phyloP scores from a whole-genome alignment of 768 basidiomycete genomes.

The Nidularia pulvinata region DNA sequence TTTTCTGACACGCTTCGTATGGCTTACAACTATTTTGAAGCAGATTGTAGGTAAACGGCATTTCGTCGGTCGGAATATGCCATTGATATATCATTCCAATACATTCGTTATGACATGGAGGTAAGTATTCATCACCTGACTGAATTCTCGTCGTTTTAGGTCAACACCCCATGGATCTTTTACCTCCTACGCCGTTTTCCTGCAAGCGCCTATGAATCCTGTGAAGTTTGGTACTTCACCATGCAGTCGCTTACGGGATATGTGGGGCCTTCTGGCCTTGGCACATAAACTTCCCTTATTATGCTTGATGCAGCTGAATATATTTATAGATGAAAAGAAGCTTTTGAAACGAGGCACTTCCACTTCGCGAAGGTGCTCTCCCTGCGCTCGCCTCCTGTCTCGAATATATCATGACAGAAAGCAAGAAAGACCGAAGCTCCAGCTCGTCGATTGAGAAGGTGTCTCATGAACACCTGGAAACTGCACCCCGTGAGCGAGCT shows the following conservation, averaged over 20 bases:
- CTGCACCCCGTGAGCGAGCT: slow-evolving; percentile 1
- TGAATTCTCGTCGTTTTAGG: not conserved
- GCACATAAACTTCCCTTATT: too few species aligned
- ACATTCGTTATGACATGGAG: not conserved
- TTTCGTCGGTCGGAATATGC: not conserved
- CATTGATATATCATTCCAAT: not conserved
- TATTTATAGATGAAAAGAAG: too few species aligned
- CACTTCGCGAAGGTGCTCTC: too few species aligned
- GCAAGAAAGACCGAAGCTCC: not conserved
- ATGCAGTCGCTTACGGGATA: not conserved
- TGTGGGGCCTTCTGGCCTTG: too few species aligned
- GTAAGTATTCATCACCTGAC: not conserved
- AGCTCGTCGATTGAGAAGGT: slow-evolving; percentile 21
- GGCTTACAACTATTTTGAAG: too few species aligned
- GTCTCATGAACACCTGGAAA: slow-evolving; percentile 5
- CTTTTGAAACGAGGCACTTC: too few species aligned
- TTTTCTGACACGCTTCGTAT: too few species aligned
- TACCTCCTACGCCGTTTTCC: not conserved
- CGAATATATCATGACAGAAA: too few species aligned
- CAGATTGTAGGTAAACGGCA: not conserved
- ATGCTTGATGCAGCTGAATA: too few species aligned
- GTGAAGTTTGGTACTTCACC: not conserved
- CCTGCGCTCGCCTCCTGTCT: too few species aligned
- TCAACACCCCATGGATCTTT: not conserved
- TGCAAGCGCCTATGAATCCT: not conserved